Percentiles rank a stretch among this genome's conserved stretches.
Conservation (phyloP, 2,329 filamentous ascomycete genomes). For the Parastagonospora avenae region DNA sequence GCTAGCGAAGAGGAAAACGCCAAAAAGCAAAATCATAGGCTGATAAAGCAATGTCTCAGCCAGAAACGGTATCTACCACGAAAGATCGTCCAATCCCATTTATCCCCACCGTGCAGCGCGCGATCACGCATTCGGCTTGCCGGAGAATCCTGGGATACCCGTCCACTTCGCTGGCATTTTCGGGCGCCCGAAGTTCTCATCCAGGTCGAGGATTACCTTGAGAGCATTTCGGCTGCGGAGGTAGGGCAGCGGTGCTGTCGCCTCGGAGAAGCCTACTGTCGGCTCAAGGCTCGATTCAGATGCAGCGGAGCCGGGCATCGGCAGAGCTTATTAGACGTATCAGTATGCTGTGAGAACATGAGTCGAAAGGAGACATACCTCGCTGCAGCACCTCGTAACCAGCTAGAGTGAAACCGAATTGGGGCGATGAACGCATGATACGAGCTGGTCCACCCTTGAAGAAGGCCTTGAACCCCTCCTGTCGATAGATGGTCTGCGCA, state of each 20-base stretch:
- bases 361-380: slow-evolving; percentile 11
- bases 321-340: slow-evolving; percentile 58
- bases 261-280: slow-evolving; percentile 66
- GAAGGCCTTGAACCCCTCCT: slow-evolving; percentile 95
- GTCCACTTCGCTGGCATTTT: slow-evolving; percentile 57
- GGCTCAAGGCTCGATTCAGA: slow-evolving; percentile 62
- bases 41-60: slow-evolving; percentile 30
- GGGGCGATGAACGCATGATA: slow-evolving; percentile 91
- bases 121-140: slow-evolving; percentile 33
- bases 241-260: slow-evolving; percentile 67
- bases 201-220: slow-evolving; percentile 93
- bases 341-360: not conserved
- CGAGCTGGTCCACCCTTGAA: slow-evolving; percentile 98
- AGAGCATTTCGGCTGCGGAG: slow-evolving; percentile 84
- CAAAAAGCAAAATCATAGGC: slow-evolving; percentile 34
- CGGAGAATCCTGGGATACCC: slow-evolving; percentile 46
- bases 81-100: slow-evolving; percentile 37
- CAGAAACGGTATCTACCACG: slow-evolving; percentile 23
- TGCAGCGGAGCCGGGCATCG: slow-evolving; percentile 72
- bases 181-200: slow-evolving; percentile 86
- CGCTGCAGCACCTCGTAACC: slow-evolving; percentile 92
- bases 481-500: slow-evolving; percentile 79
- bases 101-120: slow-evolving; percentile 24
- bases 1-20: slow-evolving; percentile 24
- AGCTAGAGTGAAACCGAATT: slow-evolving; percentile 97